phyloP scores from a whole-genome alignment of 352 stramenopile species.

The Nothophytophthora sp. region DNA sequence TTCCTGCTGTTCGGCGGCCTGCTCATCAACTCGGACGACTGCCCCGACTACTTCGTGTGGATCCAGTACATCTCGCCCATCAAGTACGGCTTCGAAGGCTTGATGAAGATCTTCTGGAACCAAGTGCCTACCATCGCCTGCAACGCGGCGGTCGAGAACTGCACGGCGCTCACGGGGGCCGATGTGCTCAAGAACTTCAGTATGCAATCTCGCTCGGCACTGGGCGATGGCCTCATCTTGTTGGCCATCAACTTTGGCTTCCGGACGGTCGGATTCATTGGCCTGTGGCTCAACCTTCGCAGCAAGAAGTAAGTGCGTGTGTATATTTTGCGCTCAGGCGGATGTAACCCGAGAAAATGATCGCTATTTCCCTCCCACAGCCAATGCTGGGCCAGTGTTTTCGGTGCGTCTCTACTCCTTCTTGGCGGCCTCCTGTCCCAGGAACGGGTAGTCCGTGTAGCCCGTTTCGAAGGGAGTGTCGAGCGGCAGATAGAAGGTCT shows the following conservation, averaged over 20 bases:
- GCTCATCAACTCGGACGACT: slow-evolving; percentile 37
- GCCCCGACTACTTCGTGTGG: slow-evolving; percentile 36
- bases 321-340: background rate
- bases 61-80: slow-evolving; percentile 41
- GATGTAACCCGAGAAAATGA: no score
- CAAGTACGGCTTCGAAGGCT: slow-evolving; percentile 34
- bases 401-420: background rate
- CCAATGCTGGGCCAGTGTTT: no score
- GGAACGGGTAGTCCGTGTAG: slow-evolving; percentile 29
- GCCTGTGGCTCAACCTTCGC: slow-evolving; percentile 30
- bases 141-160: slow-evolving; percentile 20
- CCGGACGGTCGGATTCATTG: slow-evolving; percentile 27
- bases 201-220: slow-evolving; percentile 16
- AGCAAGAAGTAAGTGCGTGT: slow-evolving; percentile 9
- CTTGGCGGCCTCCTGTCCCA: slow-evolving; percentile 7
- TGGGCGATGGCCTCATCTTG: slow-evolving; percentile 25
- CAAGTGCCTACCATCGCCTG: slow-evolving; percentile 23
- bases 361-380: no score
- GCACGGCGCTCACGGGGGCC: slow-evolving; percentile 20
- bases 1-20: slow-evolving; percentile 43
- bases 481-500: slow-evolving; percentile 21
- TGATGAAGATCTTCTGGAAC: slow-evolving; percentile 38
- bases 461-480: slow-evolving; percentile 13
- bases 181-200: slow-evolving; percentile 42
- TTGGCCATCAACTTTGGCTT: slow-evolving; percentile 37